Conservation (phyloP, 805 yeast genomes). For the Myxozyma vanderwaltii region DNA sequence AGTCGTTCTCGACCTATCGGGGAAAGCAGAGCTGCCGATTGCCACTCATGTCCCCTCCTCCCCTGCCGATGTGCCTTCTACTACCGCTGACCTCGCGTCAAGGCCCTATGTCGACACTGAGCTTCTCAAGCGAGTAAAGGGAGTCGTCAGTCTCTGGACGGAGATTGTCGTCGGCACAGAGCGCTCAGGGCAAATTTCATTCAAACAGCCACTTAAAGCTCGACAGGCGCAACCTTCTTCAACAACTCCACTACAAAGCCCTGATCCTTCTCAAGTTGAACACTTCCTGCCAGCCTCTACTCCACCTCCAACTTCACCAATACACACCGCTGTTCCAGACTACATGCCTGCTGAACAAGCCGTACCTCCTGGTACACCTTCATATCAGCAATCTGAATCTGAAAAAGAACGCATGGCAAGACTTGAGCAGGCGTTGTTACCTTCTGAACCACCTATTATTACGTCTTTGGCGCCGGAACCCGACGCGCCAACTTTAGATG, state of each 20-base stretch:
- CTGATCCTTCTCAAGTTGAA: no score
- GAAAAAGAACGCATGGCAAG: constrained; percentile 62
- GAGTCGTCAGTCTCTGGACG: constrained; percentile 77
- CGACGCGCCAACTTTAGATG: constrained; percentile 15
- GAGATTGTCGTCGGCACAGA: constrained; percentile 82
- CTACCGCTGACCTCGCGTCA: constrained; percentile 23
- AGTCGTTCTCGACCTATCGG: constrained; percentile 77
- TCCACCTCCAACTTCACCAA: neutral
- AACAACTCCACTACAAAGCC: neutral
- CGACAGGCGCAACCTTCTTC: neutral
- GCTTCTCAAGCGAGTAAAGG: constrained; percentile 68
- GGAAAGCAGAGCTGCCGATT: constrained; percentile 48
- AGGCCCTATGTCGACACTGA: constrained; percentile 71
- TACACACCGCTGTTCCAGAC: neutral
- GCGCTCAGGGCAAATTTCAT: constrained; percentile 41
- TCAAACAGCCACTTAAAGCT: neutral
- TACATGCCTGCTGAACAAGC: neutral
- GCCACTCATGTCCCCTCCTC: constrained; percentile 38
- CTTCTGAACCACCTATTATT: constrained; percentile 53
- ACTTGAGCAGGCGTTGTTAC: constrained; percentile 61
- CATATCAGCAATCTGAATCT: constrained; percentile 48
- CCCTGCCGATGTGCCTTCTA: neutral
- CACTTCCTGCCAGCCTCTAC: neutral
- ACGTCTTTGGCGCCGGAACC: neutral
- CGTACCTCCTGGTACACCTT: neutral